Conservation (phyloP, 1,139 yeast genomes). For the Geotrichum macrosporum region DNA sequence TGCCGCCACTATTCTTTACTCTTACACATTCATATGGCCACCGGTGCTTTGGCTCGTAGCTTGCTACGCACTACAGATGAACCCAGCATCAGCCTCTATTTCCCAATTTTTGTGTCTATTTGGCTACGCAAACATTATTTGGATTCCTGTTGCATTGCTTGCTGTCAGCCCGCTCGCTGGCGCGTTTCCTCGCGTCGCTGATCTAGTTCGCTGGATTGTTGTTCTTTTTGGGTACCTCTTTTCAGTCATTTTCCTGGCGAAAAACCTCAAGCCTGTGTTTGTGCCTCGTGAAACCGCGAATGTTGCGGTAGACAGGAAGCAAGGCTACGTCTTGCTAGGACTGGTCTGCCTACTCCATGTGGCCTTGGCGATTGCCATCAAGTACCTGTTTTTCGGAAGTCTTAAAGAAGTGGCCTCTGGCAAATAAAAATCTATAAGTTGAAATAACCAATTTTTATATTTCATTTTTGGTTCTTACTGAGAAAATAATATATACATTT, state of each 20-base stretch:
- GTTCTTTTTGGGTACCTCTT: constrained; percentile 39
- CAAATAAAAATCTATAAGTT: too few relatives aligned
- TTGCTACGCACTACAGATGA: constrained; percentile 39
- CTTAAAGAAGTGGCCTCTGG: too few relatives aligned
- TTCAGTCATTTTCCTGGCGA: constrained; percentile 39
- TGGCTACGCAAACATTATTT: constrained; percentile 72
- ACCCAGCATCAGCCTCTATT: constrained; percentile 36
- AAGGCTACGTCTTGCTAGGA: constrained; percentile 34
- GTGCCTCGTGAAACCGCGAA: constrained; percentile 32
- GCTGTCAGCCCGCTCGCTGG: constrained; percentile 44
- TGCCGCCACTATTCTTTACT: constrained; percentile 64
- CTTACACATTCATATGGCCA: constrained; percentile 67
- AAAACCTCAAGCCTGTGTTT: constrained; percentile 37
- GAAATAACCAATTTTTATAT: background rate
- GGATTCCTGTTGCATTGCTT: constrained; percentile 72
- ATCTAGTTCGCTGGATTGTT: constrained; percentile 39
- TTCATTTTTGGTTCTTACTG: background rate
- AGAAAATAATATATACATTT: background rate
- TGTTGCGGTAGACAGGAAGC: constrained; percentile 31
- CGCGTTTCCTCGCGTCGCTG: constrained; percentile 34
- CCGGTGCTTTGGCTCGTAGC: constrained; percentile 48
- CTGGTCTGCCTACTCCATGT: constrained; percentile 37
- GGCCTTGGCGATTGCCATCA: constrained; percentile 40
- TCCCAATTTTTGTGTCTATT: constrained; percentile 54
- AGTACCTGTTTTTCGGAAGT: constrained; percentile 39